These are phyloP conservation scores for Aspergillus ochraceoroseus DNA, from an alignment of 2,329 filamentous ascomycete genomes.

Conservation along the genomic window DNA sequence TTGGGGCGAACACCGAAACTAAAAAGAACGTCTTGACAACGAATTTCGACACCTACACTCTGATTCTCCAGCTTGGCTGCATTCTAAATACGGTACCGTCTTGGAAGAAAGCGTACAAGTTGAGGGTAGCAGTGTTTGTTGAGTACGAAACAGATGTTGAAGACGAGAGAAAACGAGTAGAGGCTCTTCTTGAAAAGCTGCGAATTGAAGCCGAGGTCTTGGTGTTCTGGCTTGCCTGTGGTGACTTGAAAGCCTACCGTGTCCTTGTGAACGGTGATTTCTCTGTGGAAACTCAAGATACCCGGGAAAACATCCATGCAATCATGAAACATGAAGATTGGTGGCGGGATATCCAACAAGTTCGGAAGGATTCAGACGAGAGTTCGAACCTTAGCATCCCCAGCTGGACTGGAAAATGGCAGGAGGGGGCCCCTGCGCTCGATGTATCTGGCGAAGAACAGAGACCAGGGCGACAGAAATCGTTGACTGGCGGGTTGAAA, in stretches of 20 bases:
- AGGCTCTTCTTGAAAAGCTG: slow-evolving; percentile 70
- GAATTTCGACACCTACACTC: slow-evolving; percentile 84
- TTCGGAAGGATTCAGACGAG: slow-evolving; percentile 30
- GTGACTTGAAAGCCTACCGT: slow-evolving; percentile 67
- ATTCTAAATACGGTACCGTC: slow-evolving; percentile 75
- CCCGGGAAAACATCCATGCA: slow-evolving; percentile 58
- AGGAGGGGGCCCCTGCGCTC: slow-evolving; percentile 44
- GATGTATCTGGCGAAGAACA: slow-evolving; percentile 51
- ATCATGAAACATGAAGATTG: slow-evolving; percentile 68
- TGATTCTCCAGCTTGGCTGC: slow-evolving; percentile 82
- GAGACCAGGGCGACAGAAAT: slow-evolving; percentile 39
- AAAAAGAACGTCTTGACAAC: slow-evolving; percentile 67
- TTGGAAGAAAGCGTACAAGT: slow-evolving; percentile 67
- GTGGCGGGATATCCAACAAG: slow-evolving; percentile 70
- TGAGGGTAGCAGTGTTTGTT: slow-evolving; percentile 80
- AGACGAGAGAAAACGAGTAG: slow-evolving; percentile 68
- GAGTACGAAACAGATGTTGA: slow-evolving; percentile 81
- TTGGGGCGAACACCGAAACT: slow-evolving; percentile 61
- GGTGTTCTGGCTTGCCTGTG: slow-evolving; percentile 77
- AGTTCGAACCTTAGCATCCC: slow-evolving; percentile 15
- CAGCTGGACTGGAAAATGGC: slow-evolving; percentile 26
- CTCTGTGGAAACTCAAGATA: slow-evolving; percentile 49
- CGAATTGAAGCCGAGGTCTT: slow-evolving; percentile 73
- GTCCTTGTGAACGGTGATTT: slow-evolving; percentile 68
- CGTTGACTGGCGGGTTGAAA: slow-evolving; percentile 55